Percentiles rank a stretch among this genome's conserved stretches.
Evolutionary conservation across 768 basidiomycete genomes (phyloP).

Genomic region (Tulasnella sp.): DNA sequence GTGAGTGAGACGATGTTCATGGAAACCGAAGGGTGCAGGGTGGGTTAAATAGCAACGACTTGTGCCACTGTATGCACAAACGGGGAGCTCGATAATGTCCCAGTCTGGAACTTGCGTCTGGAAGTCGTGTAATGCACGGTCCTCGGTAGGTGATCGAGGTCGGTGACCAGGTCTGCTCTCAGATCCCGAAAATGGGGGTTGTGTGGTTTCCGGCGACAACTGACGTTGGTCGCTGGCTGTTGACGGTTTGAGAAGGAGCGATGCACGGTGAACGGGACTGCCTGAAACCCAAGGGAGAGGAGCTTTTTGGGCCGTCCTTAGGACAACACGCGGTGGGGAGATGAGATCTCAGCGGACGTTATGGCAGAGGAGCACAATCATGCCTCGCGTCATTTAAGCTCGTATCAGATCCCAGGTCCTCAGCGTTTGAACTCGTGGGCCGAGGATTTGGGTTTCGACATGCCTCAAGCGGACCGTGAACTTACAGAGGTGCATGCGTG

Average conservation of each 20-base stretch:
- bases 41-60: constrained; percentile 13
- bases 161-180: constrained; percentile 5
- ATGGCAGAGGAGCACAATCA: neutral
- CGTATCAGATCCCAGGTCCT: constrained; percentile 8
- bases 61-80: neutral
- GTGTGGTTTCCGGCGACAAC: constrained; percentile 8
- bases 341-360: neutral
- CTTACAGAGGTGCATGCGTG: constrained; percentile 6
- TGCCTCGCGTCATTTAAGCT: constrained; percentile 15
- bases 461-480: neutral
- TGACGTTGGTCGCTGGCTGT: neutral
- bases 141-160: constrained; percentile 20
- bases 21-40: neutral
- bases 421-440: neutral
- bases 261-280: neutral
- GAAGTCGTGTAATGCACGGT: constrained; percentile 17
- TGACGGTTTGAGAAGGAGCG: neutral
- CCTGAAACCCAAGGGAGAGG: neutral
- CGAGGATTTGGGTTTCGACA: neutral
- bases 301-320: neutral
- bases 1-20: constrained; percentile 10
- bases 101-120: constrained; percentile 15
- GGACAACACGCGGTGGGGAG: constrained; percentile 4
- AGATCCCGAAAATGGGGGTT: constrained; percentile 7
- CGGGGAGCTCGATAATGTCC: neutral